Percentiles rank a stretch among this genome's conserved stretches.
Evolutionary conservation across 345 rosid genomes (phyloP).

Genomic region (Gossypium bickii): DNA sequence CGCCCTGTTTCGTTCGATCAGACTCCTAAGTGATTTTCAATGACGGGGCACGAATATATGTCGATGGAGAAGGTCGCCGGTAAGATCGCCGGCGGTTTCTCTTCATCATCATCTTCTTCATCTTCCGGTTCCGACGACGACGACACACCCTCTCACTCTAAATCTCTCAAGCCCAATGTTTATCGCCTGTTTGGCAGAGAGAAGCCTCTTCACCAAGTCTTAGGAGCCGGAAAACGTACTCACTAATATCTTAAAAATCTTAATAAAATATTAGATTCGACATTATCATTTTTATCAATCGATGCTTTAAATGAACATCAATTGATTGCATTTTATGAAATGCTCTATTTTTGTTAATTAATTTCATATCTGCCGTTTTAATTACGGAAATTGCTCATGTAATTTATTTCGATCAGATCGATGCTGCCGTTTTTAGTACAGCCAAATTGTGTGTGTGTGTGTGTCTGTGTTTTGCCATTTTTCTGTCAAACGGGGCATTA

Average conservation of each 20-base stretch:
- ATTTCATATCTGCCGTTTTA: background rate
- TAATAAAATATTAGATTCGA: background rate
- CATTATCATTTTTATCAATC: background rate
- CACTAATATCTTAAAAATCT: background rate
- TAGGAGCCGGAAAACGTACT: slow-evolving; percentile 93
- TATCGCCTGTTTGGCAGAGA: slow-evolving; percentile 78
- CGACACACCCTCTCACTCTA: slow-evolving; percentile 33
- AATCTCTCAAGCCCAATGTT: slow-evolving; percentile 41
- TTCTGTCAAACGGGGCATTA: no score
- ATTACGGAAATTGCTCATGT: background rate
- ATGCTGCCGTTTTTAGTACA: background rate
- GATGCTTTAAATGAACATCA: background rate
- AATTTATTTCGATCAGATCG: background rate
- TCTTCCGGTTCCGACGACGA: slow-evolving; percentile 59
- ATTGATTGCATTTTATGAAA: background rate
- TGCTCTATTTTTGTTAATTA: background rate
- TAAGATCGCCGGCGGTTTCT: slow-evolving; percentile 39
- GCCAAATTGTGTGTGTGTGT: no score
- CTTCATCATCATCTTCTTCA: slow-evolving; percentile 43
- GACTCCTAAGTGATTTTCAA: slow-evolving; percentile 20
- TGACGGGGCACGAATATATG: slow-evolving; percentile 37
- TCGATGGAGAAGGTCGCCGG: slow-evolving; percentile 52
- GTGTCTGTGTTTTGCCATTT: no score
- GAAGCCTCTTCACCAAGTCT: slow-evolving; percentile 72
- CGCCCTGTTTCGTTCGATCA: background rate